phyloP scores from a whole-genome alignment of 371 early-diverging fungal genomes.

The Circinella umbellata region DNA sequence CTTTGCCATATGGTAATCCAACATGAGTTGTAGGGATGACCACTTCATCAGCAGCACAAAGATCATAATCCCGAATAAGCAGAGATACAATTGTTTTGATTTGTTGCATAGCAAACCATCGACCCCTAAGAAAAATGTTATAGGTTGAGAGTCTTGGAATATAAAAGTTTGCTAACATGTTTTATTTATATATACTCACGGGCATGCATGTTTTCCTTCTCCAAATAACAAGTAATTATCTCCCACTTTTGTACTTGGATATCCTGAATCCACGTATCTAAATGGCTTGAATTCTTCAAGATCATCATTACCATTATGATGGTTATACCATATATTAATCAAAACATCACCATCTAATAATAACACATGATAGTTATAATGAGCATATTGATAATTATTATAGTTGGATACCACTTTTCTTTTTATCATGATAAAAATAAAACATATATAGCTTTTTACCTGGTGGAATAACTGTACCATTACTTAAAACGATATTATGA shows the following conservation, averaged over 20 bases:
- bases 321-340: slow-evolving; percentile 32
- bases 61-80: slow-evolving; percentile 22
- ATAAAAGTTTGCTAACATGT: too few relatives aligned
- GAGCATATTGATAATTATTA: background rate
- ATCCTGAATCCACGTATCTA: slow-evolving; percentile 46
- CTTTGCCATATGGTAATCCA: too few relatives aligned
- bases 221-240: slow-evolving; percentile 54
- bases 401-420: too few relatives aligned
- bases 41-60: slow-evolving; percentile 5
- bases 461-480: slow-evolving; percentile 45
- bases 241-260: slow-evolving; percentile 44
- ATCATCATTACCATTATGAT: slow-evolving; percentile 7
- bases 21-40: slow-evolving; percentile 6
- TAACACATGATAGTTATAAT: background rate
- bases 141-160: background rate
- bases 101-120: slow-evolving; percentile 37
- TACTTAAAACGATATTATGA: slow-evolving; percentile 32
- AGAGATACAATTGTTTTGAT: slow-evolving; percentile 29
- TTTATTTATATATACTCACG: slow-evolving; percentile 1
- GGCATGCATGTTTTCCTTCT: slow-evolving; percentile 50
- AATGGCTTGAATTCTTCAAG: slow-evolving; percentile 44
- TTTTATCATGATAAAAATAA: background rate
- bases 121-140: background rate
- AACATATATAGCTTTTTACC: slow-evolving; percentile 23
- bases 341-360: slow-evolving; percentile 32